These are phyloP conservation scores for Starmerella floricola DNA, from an alignment of 805 yeast species.

Conservation along the genomic window DNA sequence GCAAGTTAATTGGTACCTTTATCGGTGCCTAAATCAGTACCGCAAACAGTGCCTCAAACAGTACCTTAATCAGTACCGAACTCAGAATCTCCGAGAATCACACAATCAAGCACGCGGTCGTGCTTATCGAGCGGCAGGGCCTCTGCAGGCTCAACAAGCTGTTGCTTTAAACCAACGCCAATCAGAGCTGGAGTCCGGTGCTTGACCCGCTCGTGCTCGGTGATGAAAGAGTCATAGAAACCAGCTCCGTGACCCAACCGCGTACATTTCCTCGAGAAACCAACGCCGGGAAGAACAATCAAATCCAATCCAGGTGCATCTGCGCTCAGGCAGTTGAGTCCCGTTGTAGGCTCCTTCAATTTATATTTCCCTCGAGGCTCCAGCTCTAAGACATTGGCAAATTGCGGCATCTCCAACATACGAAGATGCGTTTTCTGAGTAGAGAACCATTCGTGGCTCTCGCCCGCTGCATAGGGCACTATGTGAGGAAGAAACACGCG, in stretches of 20 bases:
- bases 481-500: constrained; percentile 31
- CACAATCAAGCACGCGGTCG: constrained; percentile 47
- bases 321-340: constrained; percentile 19
- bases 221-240: constrained; percentile 68
- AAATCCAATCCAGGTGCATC: constrained; percentile 46
- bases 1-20: not conserved
- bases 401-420: constrained; percentile 41
- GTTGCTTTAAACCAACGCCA: constrained; percentile 58
- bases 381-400: constrained; percentile 36
- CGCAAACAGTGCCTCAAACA: too few relatives aligned
- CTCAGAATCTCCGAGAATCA: constrained; percentile 34
- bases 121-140: constrained; percentile 47
- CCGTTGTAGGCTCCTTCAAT: constrained; percentile 52
- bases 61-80: too few relatives aligned
- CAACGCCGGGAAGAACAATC: constrained; percentile 76
- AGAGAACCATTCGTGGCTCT: constrained; percentile 16
- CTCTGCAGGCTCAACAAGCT: constrained; percentile 34
- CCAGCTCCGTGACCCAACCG: constrained; percentile 92
- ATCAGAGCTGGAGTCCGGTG: constrained; percentile 28
- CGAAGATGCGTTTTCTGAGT: constrained; percentile 36
- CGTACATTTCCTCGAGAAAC: constrained; percentile 41
- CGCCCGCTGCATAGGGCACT: constrained; percentile 23
- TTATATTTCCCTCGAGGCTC: constrained; percentile 57
- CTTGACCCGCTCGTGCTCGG: constrained; percentile 26
- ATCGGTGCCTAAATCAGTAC: too few relatives aligned